Evolutionary conservation across 768 basidiomycete genomes (phyloP).

Genomic region (Leccinum variicolor): DNA sequence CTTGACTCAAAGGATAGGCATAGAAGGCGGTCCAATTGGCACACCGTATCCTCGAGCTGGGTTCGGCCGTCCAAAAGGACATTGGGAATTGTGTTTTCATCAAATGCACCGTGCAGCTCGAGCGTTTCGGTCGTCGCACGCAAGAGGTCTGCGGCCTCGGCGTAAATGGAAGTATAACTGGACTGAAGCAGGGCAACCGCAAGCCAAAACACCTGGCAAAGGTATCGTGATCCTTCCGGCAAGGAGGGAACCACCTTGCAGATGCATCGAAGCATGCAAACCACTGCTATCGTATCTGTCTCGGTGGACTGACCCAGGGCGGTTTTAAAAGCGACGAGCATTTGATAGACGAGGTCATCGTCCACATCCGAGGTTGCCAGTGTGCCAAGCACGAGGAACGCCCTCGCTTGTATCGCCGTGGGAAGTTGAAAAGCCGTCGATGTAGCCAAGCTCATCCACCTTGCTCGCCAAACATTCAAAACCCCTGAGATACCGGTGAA

Average conservation of each 20-base stretch:
- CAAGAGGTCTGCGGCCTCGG: conserved; percentile 67
- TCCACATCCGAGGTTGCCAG: conserved; percentile 85
- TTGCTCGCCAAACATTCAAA: conserved; percentile 85
- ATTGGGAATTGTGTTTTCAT: conserved; percentile 46
- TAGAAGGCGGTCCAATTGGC: conserved; percentile 69
- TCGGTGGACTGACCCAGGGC: conserved; percentile 68
- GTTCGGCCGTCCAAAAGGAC: conserved; percentile 63
- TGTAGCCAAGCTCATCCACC: conserved; percentile 90
- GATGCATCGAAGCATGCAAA: conserved; percentile 88
- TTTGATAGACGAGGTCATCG: conserved; percentile 91
- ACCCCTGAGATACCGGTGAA: conserved; percentile 46
- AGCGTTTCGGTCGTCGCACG: conserved; percentile 63
- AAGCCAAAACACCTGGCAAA: conserved; percentile 80
- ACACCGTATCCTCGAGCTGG: conserved; percentile 62
- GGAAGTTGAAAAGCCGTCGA: conserved; percentile 89
- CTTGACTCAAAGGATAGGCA: conserved; percentile 73
- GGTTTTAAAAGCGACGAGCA: conserved; percentile 80
- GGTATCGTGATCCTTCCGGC: conserved; percentile 64
- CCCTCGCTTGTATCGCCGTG: conserved; percentile 82
- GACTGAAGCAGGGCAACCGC: conserved; percentile 81
- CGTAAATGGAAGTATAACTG: conserved; percentile 65
- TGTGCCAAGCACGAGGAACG: conserved; percentile 80
- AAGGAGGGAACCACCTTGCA: conserved; percentile 73
- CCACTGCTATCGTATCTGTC: conserved; percentile 65
- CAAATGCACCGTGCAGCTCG: conserved; percentile 57